Percentiles rank a stretch among this genome's conserved stretches.
These are phyloP conservation scores for Debaryomycetaceae sp. DNA, from an alignment of 1,139 yeast species.

Conservation along the genomic window DNA sequence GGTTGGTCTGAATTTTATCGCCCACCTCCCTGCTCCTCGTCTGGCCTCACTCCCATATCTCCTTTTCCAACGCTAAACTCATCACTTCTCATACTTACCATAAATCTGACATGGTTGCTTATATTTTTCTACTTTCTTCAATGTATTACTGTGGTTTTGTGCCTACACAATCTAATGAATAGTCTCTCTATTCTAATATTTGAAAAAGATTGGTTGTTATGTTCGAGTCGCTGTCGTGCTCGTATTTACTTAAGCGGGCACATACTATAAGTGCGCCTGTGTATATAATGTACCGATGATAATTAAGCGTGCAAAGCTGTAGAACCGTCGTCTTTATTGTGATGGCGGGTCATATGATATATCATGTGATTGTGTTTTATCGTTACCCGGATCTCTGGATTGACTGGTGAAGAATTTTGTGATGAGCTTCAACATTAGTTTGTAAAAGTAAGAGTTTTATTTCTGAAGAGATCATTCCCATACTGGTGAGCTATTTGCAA, in stretches of 20 bases:
- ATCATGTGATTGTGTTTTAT: not conserved
- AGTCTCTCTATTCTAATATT: not conserved
- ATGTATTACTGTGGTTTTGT: not conserved
- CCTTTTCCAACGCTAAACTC: not conserved
- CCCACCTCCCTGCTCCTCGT: not conserved
- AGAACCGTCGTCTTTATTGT: too few relatives aligned
- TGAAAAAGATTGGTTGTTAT: not conserved
- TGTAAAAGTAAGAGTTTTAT: constrained; percentile 1
- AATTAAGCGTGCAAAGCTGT: too few relatives aligned
- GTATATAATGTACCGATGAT: not conserved
- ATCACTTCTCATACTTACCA: constrained; percentile 39
- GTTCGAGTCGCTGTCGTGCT: not conserved
- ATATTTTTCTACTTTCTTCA: not conserved
- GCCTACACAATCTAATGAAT: not conserved
- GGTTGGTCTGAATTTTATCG: not conserved
- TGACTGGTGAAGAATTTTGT: not conserved
- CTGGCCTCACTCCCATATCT: not conserved
- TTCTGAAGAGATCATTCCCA: constrained; percentile 5
- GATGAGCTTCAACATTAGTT: constrained; percentile 3
- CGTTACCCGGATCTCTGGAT: not conserved
- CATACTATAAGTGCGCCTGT: not conserved
- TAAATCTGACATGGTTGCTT: constrained; percentile 43
- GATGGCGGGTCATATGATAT: not conserved
- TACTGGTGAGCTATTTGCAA: constrained; percentile 54
- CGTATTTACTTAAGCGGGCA: not conserved